Evolutionary conservation across 257 asterid genomes (phyloP).

Genomic region (Gentiana dahurica): DNA sequence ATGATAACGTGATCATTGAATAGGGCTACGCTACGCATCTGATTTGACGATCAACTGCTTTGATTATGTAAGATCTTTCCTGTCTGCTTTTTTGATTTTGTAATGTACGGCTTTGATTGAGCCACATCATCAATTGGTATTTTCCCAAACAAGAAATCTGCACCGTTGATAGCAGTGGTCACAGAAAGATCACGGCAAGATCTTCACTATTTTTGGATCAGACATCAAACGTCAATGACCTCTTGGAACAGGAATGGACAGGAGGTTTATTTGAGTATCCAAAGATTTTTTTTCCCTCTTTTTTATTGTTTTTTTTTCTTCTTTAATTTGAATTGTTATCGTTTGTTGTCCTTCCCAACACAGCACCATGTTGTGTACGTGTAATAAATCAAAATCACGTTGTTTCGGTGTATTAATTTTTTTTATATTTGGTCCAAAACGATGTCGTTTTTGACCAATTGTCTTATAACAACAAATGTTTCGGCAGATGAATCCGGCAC

Average conservation of each 20-base stretch:
- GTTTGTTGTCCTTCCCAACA: too few species aligned
- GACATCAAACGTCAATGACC: conserved; percentile 10
- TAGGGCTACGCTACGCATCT: neutral
- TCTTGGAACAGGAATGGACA: too few species aligned
- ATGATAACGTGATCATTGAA: conserved; percentile 39
- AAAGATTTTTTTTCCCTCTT: neutral
- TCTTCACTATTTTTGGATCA: conserved; percentile 11
- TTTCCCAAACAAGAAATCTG: conserved; percentile 3
- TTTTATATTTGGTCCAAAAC: too few species aligned
- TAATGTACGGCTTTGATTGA: conserved; percentile 5
- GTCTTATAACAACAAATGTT: too few species aligned
- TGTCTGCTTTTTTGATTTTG: neutral
- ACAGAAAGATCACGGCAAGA: conserved; percentile 16
- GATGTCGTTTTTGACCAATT: too few species aligned
- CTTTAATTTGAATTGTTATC: too few species aligned
- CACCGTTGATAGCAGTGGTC: conserved; percentile 10
- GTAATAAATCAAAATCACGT: too few species aligned
- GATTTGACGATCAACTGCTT: conserved; percentile 13
- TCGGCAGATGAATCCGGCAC: too few species aligned
- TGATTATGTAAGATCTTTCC: neutral
- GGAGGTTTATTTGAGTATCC: too few species aligned
- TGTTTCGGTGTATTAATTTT: too few species aligned
- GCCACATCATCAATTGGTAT: conserved; percentile 7
- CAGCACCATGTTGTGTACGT: too few species aligned
- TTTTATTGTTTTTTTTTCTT: neutral